Evolutionary conservation across 2,329 filamentous ascomycete genomes (phyloP), one percentile per base, ranked within the genome.

Genomic region (Myriangium duriaei): DNA sequence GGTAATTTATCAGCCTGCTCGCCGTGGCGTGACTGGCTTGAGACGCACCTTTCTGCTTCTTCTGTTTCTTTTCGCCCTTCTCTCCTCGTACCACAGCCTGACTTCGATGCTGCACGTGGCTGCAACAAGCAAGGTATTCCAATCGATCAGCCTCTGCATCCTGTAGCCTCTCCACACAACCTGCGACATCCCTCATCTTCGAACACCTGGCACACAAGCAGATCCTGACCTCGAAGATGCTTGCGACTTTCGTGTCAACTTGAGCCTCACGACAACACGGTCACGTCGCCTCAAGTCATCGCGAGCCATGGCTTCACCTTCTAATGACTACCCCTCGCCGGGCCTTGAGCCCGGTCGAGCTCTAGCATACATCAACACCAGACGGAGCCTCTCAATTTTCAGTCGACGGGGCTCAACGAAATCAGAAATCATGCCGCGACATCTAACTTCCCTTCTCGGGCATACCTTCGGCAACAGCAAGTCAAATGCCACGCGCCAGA

Each of bases 351-450:
- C 21, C n/a, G 21, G 7, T 26, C 21, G 7, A 7, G 7, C n/a
- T 7, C 7, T n/a, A 26, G 21, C 21, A 26, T 7, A n/a, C 7
- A 26, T 7, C 21, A 43, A 42, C 11, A 42, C 47, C 16, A 42
- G 54, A 39, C 47, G 55, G 30, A 56, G 50, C 43, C 47, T 51
- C 15, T 58, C 55, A 5, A 57, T 60, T 44, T 60, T 60, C 43
- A 57, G 54, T 33, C 43, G 55, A n/a, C 48, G 49, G 42, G 55
- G 55, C 28, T 39, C 36, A 18, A 19, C 32, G 16, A 24, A 32
- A 17, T 32, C 18, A 11, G 30, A 33, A 11, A 16, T 21, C 11
- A 39, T 39, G 36, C 36, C 36, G 14, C 36, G 32, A 39, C 36
- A 39, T 19, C 30, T 39, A n/a, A 32, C 36, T 11, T 29, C 30